Evolutionary conservation across 768 basidiomycete genomes (phyloP).

Genomic region (Cystobasidium tubakii): DNA sequence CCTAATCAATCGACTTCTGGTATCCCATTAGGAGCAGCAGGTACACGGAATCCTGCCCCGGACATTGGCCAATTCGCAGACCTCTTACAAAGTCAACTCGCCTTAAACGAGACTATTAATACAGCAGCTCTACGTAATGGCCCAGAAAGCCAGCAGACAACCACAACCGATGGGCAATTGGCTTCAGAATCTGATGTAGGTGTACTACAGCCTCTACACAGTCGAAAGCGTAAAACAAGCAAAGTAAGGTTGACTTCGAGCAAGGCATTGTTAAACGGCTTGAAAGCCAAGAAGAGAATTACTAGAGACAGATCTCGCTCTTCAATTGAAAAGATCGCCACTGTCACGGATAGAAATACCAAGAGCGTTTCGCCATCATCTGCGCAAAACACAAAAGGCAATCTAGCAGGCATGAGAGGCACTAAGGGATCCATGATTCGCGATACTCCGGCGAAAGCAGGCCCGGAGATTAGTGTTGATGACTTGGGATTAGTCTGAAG

Average conservation of each 20-base stretch:
- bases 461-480: conserved; percentile 9
- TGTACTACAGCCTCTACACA: background rate
- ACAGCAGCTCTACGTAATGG: background rate
- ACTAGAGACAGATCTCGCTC: background rate
- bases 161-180: background rate
- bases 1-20: too few relatives aligned
- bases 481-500: conserved; percentile 9
- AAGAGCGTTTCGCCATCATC: background rate
- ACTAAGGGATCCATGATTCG: conserved; percentile 7
- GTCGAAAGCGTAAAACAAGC: background rate
- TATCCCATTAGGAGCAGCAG: too few relatives aligned
- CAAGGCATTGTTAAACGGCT: background rate
- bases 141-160: background rate
- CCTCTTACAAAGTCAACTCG: background rate
- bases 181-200: background rate
- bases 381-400: background rate
- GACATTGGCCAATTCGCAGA: background rate
- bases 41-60: background rate
- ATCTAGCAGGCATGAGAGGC: conserved; percentile 1
- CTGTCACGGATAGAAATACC: background rate
- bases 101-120: background rate
- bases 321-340: background rate
- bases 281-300: background rate
- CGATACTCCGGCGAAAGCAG: conserved; percentile 13
- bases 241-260: background rate